Conservation (phyloP, 2,329 filamentous ascomycete genomes). For the Sarocladiaceae sp. region DNA sequence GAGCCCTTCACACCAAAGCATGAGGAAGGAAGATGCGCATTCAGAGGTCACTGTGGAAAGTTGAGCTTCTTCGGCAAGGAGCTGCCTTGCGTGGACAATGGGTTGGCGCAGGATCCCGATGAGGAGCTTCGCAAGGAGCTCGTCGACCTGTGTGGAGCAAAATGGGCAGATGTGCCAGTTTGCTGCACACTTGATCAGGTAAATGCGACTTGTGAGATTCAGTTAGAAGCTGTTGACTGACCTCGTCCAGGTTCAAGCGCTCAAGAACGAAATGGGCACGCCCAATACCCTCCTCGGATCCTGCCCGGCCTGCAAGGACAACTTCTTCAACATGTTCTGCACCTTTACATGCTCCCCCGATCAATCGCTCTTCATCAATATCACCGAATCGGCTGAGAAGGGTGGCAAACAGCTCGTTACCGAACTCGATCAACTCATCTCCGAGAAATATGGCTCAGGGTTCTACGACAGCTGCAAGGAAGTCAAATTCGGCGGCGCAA, state of each 20-base stretch:
- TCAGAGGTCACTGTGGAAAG: conserved; percentile 88
- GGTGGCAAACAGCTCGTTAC: conserved; percentile 64
- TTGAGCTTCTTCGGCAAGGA: conserved; percentile 86
- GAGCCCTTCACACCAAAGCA: conserved; percentile 57
- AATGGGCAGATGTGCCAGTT: conserved; percentile 79
- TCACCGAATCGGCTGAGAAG: conserved; percentile 69
- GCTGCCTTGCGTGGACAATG: conserved; percentile 91
- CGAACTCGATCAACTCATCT: conserved; percentile 86
- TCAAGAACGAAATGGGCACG: conserved; percentile 80
- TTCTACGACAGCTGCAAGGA: conserved; percentile 99
- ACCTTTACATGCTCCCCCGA: conserved; percentile 97
- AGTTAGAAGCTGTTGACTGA: neutral
- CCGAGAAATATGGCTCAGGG: conserved; percentile 75
- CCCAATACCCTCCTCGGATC: conserved; percentile 87
- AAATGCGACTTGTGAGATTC: conserved; percentile 18
- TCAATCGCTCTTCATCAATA: conserved; percentile 91
- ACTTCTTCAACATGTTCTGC: conserved; percentile 98
- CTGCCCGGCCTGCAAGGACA: conserved; percentile 94
- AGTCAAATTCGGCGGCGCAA: conserved; percentile 94
- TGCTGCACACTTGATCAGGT: conserved; percentile 84
- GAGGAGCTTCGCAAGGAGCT: conserved; percentile 70
- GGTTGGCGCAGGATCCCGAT: conserved; percentile 68
- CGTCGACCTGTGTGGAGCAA: conserved; percentile 77
- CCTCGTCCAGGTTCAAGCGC: conserved; percentile 60
- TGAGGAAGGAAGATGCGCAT: conserved; percentile 83